phyloP scores from a whole-genome alignment of 345 rosid genomes.

The Rubroshorea leprosula region DNA sequence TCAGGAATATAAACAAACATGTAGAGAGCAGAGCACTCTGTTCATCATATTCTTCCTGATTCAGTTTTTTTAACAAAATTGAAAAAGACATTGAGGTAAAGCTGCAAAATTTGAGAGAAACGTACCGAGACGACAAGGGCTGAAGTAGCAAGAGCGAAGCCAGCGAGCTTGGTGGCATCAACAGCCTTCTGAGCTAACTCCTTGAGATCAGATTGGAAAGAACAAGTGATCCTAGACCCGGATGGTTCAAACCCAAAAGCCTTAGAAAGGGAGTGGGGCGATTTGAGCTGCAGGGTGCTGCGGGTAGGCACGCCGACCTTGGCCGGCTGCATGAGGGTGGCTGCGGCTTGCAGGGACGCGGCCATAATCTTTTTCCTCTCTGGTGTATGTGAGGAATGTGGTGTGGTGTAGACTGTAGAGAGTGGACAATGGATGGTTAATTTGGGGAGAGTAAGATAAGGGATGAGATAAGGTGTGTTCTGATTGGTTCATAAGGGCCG shows the following conservation, averaged over 20 bases:
- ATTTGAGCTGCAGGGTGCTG: slow-evolving; percentile 37
- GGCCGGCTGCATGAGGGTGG: slow-evolving; percentile 70
- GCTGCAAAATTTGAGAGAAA: no score
- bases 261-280: slow-evolving; percentile 44
- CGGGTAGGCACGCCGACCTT: slow-evolving; percentile 40
- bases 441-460: slow-evolving; percentile 50
- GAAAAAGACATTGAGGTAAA: no score
- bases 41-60: no score
- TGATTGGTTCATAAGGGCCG: slow-evolving; percentile 49
- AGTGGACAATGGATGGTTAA: slow-evolving; percentile 5
- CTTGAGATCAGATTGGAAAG: slow-evolving; percentile 58
- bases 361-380: slow-evolving; percentile 44
- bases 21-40: no score
- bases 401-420: no score
- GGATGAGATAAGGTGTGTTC: slow-evolving; percentile 63
- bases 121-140: slow-evolving; percentile 88
- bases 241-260: slow-evolving; percentile 55
- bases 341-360: slow-evolving; percentile 84
- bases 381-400: not conserved
- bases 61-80: no score
- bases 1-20: no score
- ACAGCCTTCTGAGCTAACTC: slow-evolving; percentile 64
- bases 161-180: slow-evolving; percentile 74
- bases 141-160: slow-evolving; percentile 89
- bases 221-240: slow-evolving; percentile 62